These are phyloP conservation scores for Fusarium xylarioides DNA, from an alignment of 2,329 filamentous ascomycete genomes.

Conservation along the genomic window DNA sequence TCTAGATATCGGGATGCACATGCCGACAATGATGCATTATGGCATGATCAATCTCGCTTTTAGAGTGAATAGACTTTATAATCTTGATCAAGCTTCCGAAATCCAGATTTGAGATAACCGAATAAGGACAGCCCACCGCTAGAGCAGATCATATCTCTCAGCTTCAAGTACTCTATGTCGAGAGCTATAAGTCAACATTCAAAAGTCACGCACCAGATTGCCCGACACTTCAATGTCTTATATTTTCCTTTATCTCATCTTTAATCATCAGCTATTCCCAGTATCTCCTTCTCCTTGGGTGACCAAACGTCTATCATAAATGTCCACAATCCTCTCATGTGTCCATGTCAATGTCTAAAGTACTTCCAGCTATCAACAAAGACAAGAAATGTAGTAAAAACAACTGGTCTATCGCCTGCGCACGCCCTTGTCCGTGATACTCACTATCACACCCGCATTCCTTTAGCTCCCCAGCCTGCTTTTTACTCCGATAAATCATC, in stretches of 20 bases:
- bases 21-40: neutral
- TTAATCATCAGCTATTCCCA: neutral
- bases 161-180: neutral
- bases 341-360: slow-evolving; percentile 37
- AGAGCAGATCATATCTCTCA: neutral
- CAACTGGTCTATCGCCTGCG: slow-evolving; percentile 26
- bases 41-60: neutral
- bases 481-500: slow-evolving; percentile 31
- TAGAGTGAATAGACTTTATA: neutral
- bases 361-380: slow-evolving; percentile 24
- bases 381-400: slow-evolving; percentile 13
- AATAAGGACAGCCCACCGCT: neutral
- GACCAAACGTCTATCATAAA: slow-evolving; percentile 40
- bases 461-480: slow-evolving; percentile 12
- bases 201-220: neutral
- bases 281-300: slow-evolving; percentile 11
- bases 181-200: neutral
- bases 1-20: neutral
- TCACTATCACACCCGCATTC: slow-evolving; percentile 13
- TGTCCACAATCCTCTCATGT: slow-evolving; percentile 26
- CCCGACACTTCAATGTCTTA: neutral
- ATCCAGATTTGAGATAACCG: neutral
- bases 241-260: neutral
- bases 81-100: neutral
- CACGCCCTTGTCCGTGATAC: slow-evolving; percentile 8